phyloP scores from a whole-genome alignment of 345 rosid genomes.

The Turritis glabra region DNA sequence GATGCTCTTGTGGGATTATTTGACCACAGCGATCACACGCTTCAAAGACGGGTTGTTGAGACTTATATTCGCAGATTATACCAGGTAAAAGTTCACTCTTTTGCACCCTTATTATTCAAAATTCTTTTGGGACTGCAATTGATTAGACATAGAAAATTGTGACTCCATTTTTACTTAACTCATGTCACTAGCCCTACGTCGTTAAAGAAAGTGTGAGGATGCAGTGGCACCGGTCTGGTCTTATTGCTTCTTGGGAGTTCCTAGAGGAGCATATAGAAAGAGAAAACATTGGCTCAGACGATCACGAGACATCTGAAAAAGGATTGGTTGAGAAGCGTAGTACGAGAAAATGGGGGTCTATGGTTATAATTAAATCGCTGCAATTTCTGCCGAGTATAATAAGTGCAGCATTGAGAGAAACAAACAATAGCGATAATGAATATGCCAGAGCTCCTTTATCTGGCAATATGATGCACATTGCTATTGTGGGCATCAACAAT shows the following conservation, averaged over 20 bases:
- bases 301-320: constrained; percentile 46
- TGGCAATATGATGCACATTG: constrained; percentile 97
- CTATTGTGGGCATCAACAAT: constrained; percentile 88
- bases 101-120: neutral
- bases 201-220: constrained; percentile 91
- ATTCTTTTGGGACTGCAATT: constrained; percentile 8
- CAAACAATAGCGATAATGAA: constrained; percentile 53
- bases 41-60: constrained; percentile 96
- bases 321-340: constrained; percentile 63
- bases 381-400: constrained; percentile 70
- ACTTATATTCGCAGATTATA: constrained; percentile 88
- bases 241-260: constrained; percentile 98
- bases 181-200: constrained; percentile 75
- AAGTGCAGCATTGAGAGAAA: constrained; percentile 73
- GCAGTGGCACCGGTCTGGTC: constrained; percentile 98
- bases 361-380: constrained; percentile 91
- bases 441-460: constrained; percentile 46
- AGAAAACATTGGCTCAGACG: constrained; percentile 52
- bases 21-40: constrained; percentile 99
- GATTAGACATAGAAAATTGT: constrained; percentile 4
- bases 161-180: constrained; percentile 31
- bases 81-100: constrained; percentile 54
- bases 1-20: constrained; percentile 97
- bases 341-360: constrained; percentile 84
- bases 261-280: constrained; percentile 81